Conservation (phyloP, 495 filamentous ascomycete species). For the Sporormia fimetaria region DNA sequence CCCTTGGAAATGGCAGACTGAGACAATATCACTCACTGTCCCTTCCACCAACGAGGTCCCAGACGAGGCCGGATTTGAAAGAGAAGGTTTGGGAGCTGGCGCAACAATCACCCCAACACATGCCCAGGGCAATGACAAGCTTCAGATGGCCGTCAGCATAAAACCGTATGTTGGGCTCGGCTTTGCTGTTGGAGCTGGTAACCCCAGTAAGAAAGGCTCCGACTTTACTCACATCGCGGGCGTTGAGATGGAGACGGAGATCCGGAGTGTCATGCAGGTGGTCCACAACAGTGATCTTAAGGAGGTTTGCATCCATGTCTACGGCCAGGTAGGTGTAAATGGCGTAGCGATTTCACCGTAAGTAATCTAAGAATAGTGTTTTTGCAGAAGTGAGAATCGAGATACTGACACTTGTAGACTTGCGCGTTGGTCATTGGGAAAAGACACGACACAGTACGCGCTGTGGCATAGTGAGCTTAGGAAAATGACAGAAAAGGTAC, state of each 20-base stretch:
- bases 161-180: slow-evolving; percentile 5
- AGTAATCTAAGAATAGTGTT: not conserved
- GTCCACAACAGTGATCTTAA: slow-evolving; percentile 1
- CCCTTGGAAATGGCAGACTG: slow-evolving; percentile 3
- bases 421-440: not conserved
- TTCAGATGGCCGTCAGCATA: slow-evolving; percentile 1
- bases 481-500: not conserved
- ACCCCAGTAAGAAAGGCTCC: not conserved
- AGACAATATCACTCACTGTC: slow-evolving; percentile 2
- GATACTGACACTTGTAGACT: not conserved
- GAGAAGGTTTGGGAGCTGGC: not conserved
- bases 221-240: not conserved
- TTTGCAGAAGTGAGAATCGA: not conserved
- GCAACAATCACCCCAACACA: not conserved
- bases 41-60: not conserved
- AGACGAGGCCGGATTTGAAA: slow-evolving; percentile 1
- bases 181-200: not conserved
- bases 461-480: slow-evolving; percentile 1
- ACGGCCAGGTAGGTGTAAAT: slow-evolving; percentile 1
- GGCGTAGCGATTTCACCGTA: slow-evolving; percentile 3
- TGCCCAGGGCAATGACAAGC: slow-evolving; percentile 3
- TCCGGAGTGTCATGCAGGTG: not conserved
- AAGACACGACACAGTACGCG: slow-evolving; percentile 1
- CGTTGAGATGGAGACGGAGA: slow-evolving; percentile 1
- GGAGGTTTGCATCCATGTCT: slow-evolving; percentile 1